Evolutionary conservation across 2,329 filamentous ascomycete species (phyloP).

Genomic region (Aspergillus tamarii): DNA sequence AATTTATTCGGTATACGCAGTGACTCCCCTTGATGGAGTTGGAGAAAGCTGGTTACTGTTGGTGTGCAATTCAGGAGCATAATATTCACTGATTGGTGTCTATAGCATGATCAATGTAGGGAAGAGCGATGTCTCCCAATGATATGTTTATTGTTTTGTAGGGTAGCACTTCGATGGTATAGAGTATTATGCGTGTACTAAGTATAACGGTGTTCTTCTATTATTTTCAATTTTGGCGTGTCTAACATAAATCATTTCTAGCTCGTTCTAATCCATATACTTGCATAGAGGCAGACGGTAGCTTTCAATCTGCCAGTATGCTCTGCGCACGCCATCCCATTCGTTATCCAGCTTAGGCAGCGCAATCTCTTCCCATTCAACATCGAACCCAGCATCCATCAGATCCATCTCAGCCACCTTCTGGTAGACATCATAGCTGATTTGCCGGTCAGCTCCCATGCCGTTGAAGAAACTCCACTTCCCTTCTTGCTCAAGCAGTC

Average conservation of each 20-base stretch:
- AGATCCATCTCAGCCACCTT: constrained; percentile 91
- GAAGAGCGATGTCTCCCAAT: too few species aligned
- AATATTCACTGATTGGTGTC: too few species aligned
- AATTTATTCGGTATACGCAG: not conserved
- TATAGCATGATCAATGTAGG: too few species aligned
- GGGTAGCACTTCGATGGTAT: too few species aligned
- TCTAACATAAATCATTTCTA: not conserved
- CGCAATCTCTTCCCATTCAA: constrained; percentile 78
- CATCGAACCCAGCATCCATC: constrained; percentile 84
- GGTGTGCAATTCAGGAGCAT: too few species aligned
- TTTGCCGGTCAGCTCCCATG: constrained; percentile 84
- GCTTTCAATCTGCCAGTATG: constrained; percentile 82
- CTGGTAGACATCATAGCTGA: constrained; percentile 96
- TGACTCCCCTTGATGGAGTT: too few species aligned
- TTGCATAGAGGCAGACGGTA: constrained; percentile 50
- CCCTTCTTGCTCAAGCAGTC: constrained; percentile 63
- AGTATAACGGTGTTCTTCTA: not conserved
- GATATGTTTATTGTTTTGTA: too few species aligned
- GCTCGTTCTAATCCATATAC: constrained; percentile 36
- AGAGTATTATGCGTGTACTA: too few species aligned
- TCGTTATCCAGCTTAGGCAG: constrained; percentile 76
- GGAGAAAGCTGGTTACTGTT: too few species aligned
- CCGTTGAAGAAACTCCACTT: constrained; percentile 70
- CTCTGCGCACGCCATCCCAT: constrained; percentile 85
- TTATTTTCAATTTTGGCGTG: not conserved